Evolutionary conservation across 768 basidiomycete genomes (phyloP).

Genomic region (Nidularia sp.): DNA sequence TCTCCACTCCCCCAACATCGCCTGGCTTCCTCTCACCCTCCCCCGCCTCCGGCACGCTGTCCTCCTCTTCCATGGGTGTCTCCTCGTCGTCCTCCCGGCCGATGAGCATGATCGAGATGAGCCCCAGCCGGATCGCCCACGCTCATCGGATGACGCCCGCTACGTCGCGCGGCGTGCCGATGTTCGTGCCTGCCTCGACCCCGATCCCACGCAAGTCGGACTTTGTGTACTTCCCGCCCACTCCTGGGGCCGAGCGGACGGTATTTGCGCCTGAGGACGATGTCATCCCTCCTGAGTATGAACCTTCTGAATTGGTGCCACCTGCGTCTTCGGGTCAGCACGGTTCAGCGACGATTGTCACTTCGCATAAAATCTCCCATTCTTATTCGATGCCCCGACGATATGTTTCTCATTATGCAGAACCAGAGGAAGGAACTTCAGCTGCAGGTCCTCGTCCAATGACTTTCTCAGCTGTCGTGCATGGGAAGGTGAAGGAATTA

Average conservation of each 20-base stretch:
- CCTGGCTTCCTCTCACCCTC: constrained; percentile 10
- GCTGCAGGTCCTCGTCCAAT: constrained; percentile 5
- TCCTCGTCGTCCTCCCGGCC: constrained; percentile 16
- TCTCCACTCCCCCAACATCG: constrained; percentile 14
- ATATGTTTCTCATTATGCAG: constrained; percentile 4
- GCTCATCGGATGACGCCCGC: constrained; percentile 33
- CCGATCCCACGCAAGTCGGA: constrained; percentile 22
- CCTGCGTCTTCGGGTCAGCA: neutral
- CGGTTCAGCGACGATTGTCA: constrained; percentile 10
- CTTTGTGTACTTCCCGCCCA: constrained; percentile 31
- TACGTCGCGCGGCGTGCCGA: constrained; percentile 29
- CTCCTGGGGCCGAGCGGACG: constrained; percentile 21
- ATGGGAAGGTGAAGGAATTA: constrained; percentile 46
- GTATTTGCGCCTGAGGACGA: constrained; percentile 17
- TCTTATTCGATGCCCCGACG: constrained; percentile 15
- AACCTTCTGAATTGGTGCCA: neutral
- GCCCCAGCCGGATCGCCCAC: constrained; percentile 26
- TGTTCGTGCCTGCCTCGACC: constrained; percentile 22
- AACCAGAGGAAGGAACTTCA: neutral
- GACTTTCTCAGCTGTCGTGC: constrained; percentile 56
- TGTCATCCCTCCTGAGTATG: constrained; percentile 4
- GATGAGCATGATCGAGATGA: constrained; percentile 34
- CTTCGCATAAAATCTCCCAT: constrained; percentile 16
- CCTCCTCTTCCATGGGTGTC: constrained; percentile 5
- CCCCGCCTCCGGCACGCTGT: constrained; percentile 10